These are phyloP conservation scores for Dinochytrium kinnereticum DNA, from an alignment of 371 early-diverging fungal species.

Conservation along the genomic window DNA sequence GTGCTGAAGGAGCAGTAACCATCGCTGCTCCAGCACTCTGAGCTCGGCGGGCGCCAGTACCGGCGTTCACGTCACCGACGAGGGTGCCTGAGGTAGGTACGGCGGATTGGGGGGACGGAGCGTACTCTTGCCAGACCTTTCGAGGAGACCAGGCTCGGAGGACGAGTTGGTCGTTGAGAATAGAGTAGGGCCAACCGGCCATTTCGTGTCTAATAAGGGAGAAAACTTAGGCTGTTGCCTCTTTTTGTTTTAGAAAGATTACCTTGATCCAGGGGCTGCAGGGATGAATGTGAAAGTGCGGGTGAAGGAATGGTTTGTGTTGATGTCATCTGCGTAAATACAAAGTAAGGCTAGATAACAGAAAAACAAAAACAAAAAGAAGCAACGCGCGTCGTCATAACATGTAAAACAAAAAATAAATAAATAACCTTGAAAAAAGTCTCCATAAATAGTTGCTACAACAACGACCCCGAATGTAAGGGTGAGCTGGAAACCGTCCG, in stretches of 20 bases:
- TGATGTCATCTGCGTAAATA: constrained; percentile 26
- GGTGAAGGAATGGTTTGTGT: constrained; percentile 52
- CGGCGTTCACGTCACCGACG: constrained; percentile 19
- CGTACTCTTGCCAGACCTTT: constrained; percentile 38
- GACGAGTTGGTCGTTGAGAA: constrained; percentile 61
- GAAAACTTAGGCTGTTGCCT: no score
- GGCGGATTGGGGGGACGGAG: constrained; percentile 17
- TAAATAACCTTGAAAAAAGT: constrained; percentile 52
- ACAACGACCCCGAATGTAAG: constrained; percentile 37
- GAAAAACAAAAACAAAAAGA: background rate
- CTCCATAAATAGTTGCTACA: constrained; percentile 56
- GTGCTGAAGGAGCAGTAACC: no score
- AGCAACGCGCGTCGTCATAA: background rate
- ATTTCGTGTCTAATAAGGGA: constrained; percentile 52
- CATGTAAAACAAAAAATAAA: background rate
- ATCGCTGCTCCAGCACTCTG: constrained; percentile 7
- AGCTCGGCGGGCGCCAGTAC: background rate
- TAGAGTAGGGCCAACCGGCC: constrained; percentile 58
- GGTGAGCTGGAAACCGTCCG: constrained; percentile 61
- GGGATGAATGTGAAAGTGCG: constrained; percentile 63
- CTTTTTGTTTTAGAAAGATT: constrained; percentile 32
- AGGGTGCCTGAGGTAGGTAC: constrained; percentile 25
- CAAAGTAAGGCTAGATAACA: background rate
- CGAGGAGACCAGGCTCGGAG: constrained; percentile 57
- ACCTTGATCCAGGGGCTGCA: constrained; percentile 57